Evolutionary conservation across 2,329 filamentous ascomycete genomes (phyloP).

Genomic region (Diaporthe nobilis): DNA sequence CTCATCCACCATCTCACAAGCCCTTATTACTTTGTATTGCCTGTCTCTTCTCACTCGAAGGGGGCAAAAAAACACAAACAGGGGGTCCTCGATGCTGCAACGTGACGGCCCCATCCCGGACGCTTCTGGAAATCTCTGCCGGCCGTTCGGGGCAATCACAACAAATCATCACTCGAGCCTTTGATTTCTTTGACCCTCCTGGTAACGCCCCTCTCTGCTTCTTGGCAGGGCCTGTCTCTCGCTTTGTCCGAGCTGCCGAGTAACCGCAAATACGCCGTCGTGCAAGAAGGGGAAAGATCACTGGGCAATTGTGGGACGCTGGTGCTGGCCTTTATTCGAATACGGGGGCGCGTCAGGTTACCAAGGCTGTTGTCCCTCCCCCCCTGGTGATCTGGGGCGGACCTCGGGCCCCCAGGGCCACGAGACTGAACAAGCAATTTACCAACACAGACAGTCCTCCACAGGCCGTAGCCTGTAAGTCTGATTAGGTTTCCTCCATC

Average conservation of each 20-base stretch:
- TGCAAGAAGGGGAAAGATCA: slow-evolving; percentile 28
- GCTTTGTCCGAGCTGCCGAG: slow-evolving; percentile 34
- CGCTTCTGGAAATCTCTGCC: slow-evolving; percentile 40
- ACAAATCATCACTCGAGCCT: slow-evolving; percentile 33
- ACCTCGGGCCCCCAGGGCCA: not conserved
- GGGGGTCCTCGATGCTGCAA: slow-evolving; percentile 26
- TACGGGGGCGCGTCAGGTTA: slow-evolving; percentile 32
- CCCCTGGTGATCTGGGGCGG: slow-evolving; percentile 35
- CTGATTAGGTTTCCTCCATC: slow-evolving; percentile 30
- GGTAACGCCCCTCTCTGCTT: slow-evolving; percentile 26
- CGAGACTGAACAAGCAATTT: slow-evolving; percentile 27
- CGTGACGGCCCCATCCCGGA: slow-evolving; percentile 28
- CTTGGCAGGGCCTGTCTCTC: slow-evolving; percentile 35
- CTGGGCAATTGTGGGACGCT: slow-evolving; percentile 29
- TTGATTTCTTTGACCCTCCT: slow-evolving; percentile 33
- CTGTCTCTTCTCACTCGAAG: not conserved
- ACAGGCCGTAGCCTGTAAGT: slow-evolving; percentile 29
- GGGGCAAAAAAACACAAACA: not conserved
- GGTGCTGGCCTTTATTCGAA: slow-evolving; percentile 30
- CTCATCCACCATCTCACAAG: slow-evolving; percentile 5
- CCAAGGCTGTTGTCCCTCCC: slow-evolving; percentile 4
- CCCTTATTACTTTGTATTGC: not conserved
- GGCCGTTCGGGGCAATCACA: slow-evolving; percentile 20
- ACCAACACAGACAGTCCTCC: slow-evolving; percentile 31
- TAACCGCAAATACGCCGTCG: slow-evolving; percentile 25